phyloP scores from a whole-genome alignment of 2,329 filamentous ascomycete genomes.

The Rutstroemia sp. region DNA sequence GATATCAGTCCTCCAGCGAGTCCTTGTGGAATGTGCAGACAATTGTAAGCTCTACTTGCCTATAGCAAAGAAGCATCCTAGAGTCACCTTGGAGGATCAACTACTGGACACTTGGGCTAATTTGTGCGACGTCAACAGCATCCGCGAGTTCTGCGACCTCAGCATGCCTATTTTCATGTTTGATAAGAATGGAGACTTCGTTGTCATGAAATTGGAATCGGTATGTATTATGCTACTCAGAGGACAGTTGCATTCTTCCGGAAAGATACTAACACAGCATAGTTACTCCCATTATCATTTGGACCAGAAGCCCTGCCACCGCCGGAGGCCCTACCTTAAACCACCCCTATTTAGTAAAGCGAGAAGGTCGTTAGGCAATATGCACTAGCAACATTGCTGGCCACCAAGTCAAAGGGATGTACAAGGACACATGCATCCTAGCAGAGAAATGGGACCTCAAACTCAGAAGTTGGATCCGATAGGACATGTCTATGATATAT shows the following conservation, averaged over 20 bases:
- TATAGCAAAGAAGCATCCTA: neutral
- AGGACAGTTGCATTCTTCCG: neutral
- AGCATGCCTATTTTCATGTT: constrained; percentile 84
- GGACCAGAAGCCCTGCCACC: constrained; percentile 7
- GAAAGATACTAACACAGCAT: neutral
- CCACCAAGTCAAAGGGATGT: no score
- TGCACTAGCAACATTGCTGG: no score
- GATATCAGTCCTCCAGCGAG: constrained; percentile 63
- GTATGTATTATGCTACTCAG: constrained; percentile 33
- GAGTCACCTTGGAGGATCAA: no score
- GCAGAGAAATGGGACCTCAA: no score
- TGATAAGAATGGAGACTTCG: constrained; percentile 67
- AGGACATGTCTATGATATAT: no score
- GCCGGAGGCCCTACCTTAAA: neutral
- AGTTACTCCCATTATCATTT: constrained; percentile 1
- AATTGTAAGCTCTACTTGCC: constrained; percentile 56
- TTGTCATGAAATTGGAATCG: constrained; percentile 63
- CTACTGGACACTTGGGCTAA: neutral
- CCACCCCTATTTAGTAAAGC: no score
- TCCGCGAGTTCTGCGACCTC: constrained; percentile 67
- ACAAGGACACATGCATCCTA: no score
- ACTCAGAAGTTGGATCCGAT: no score
- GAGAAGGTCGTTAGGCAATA: no score
- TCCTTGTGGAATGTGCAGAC: constrained; percentile 94
- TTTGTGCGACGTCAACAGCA: constrained; percentile 38